Percentiles rank a stretch among this genome's conserved stretches.
phyloP scores from a whole-genome alignment of 2,329 filamentous ascomycete genomes.

The Rhytidhysteron rufulum region DNA sequence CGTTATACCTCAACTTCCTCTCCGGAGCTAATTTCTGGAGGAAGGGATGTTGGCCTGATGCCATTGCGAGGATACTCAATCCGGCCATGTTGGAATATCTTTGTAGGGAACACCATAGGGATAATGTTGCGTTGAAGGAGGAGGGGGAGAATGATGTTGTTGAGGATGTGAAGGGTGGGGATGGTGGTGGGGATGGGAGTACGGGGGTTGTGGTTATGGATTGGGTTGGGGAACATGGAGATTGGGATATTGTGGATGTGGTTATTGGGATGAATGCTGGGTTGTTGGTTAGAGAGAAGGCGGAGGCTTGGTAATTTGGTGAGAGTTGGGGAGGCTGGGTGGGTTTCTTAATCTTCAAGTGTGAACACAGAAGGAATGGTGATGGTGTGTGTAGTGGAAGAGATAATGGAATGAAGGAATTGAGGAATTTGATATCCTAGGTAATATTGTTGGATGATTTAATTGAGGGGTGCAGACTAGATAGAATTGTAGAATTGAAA shows the following conservation, averaged over 20 bases:
- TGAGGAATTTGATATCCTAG: too few relatives aligned
- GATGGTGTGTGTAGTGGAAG: too few relatives aligned
- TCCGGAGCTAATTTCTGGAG: slow-evolving; percentile 94
- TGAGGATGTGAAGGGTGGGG: slow-evolving; percentile 27
- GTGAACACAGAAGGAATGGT: too few relatives aligned
- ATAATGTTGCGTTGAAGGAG: slow-evolving; percentile 16
- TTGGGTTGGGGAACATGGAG: slow-evolving; percentile 80
- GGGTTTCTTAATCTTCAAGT: too few relatives aligned
- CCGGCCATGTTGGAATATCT: slow-evolving; percentile 63
- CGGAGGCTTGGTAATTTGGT: neutral
- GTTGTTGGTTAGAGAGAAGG: slow-evolving; percentile 32
- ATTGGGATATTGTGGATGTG: slow-evolving; percentile 87
- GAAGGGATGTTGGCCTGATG: slow-evolving; percentile 86
- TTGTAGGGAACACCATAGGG: slow-evolving; percentile 49
- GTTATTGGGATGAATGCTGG: slow-evolving; percentile 88
- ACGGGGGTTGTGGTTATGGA: slow-evolving; percentile 91
- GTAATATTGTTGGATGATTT: too few relatives aligned
- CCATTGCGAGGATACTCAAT: slow-evolving; percentile 83
- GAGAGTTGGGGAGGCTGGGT: too few relatives aligned
- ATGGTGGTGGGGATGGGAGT: slow-evolving; percentile 61
- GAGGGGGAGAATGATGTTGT: slow-evolving; percentile 13
- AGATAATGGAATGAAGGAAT: too few relatives aligned
- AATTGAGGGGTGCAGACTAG: too few relatives aligned
- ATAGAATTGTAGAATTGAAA: too few relatives aligned
- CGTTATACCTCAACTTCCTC: slow-evolving; percentile 87